Conservation (phyloP, 495 filamentous ascomycete species). For the Penicillium cosmopolitanum region DNA sequence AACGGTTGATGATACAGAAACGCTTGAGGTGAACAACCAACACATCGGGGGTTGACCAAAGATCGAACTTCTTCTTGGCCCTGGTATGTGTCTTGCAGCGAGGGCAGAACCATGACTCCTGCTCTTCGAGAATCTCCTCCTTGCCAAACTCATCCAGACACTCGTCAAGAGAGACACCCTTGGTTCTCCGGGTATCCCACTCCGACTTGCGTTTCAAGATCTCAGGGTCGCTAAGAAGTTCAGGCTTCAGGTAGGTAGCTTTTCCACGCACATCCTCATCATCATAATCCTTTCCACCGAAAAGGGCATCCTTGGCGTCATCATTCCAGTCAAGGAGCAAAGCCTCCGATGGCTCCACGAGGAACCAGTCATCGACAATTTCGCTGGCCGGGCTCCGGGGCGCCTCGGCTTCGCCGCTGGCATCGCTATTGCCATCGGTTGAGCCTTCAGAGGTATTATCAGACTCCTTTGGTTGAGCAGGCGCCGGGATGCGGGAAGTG, state of each 20-base stretch:
- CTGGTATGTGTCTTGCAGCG: conserved; percentile 90
- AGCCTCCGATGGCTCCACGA: conserved; percentile 77
- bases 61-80: conserved; percentile 92
- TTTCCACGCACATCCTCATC: conserved; percentile 52
- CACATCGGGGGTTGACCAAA: conserved; percentile 96
- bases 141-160: conserved; percentile 92
- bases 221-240: conserved; percentile 65
- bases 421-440: conserved; percentile 22
- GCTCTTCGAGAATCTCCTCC: conserved; percentile 87
- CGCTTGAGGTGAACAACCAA: conserved; percentile 93
- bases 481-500: conserved; percentile 48
- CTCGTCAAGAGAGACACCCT: conserved; percentile 82
- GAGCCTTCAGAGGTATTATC: conserved; percentile 18
- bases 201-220: conserved; percentile 61
- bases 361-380: conserved; percentile 39
- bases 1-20: conserved; percentile 69
- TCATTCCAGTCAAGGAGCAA: conserved; percentile 83
- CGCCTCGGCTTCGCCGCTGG: conserved; percentile 16
- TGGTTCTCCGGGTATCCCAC: conserved; percentile 64
- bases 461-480: background rate
- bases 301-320: conserved; percentile 68
- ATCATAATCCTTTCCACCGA: conserved; percentile 52
- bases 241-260: conserved; percentile 55
- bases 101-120: conserved; percentile 96
- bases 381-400: conserved; percentile 13